Evolutionary conservation across 2,329 filamentous ascomycete species (phyloP).

Genomic region (Penicillium sp.): DNA sequence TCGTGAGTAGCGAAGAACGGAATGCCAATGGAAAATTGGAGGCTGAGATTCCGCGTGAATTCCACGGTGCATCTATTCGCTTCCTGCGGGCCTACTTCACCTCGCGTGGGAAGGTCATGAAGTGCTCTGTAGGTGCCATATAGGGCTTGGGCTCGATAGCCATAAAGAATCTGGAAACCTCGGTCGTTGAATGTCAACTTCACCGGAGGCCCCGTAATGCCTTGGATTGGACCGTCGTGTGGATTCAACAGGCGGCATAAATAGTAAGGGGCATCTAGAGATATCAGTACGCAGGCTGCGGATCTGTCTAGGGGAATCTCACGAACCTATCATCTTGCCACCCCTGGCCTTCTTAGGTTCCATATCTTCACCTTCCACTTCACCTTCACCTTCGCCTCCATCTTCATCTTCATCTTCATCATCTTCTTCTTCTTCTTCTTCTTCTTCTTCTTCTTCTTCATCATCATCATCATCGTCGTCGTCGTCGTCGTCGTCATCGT

Average conservation of each 20-base stretch:
- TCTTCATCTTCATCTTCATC: neutral
- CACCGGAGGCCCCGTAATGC: slow-evolving; percentile 26
- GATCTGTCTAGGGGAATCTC: neutral
- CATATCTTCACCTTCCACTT: too few species aligned
- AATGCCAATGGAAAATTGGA: slow-evolving; percentile 40
- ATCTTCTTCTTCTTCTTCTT: too few species aligned
- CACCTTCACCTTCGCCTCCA: too few species aligned
- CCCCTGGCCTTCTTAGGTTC: neutral
- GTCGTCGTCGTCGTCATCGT: neutral
- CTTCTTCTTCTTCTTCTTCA: neutral
- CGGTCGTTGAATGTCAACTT: slow-evolving; percentile 41
- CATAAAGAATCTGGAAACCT: slow-evolving; percentile 38
- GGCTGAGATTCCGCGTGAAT: slow-evolving; percentile 26
- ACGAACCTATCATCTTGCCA: slow-evolving; percentile 23
- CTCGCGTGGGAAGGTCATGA: neutral
- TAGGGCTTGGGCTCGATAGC: slow-evolving; percentile 34
- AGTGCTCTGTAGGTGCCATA: slow-evolving; percentile 40
- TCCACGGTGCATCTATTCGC: slow-evolving; percentile 27
- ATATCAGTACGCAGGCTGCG: neutral
- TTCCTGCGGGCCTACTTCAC: slow-evolving; percentile 20
- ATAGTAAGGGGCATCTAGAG: slow-evolving; percentile 22
- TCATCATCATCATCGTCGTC: neutral
- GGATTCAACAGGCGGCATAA: slow-evolving; percentile 21
- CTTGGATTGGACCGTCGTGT: neutral
- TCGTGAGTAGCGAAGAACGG: slow-evolving; percentile 44